Evolutionary conservation across 2,329 filamentous ascomycete genomes (phyloP), one percentile per base, ranked within the genome.

Genomic region (Penicillium nordicum): DNA sequence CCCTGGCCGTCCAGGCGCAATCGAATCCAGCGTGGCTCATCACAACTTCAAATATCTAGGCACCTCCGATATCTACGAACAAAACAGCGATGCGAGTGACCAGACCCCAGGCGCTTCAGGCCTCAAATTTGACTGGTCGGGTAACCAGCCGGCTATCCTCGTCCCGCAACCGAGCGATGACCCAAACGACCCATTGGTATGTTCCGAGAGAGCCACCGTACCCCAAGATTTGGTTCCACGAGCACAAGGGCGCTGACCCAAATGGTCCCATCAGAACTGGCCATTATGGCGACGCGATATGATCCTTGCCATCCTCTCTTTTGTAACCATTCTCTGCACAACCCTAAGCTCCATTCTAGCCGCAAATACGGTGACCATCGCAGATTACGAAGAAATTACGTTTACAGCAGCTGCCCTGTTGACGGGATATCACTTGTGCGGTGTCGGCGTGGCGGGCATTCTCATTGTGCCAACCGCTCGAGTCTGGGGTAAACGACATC

Each of bases 141-240:
- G 89, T 34, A 78, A 80, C 18, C 74, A 81, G 18, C 84, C 86
- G 49, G 88, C 93, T 66, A 89, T 97, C 64, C 84, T 97, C 32
- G 88, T 95, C 5, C 93, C 93, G 5, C 93, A 97, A 69, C 93
- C 93, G 2, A 92, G 88, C 60, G 88, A 96, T 73, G 90, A 96
- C 71, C 90, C 90, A 4, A 93, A 95, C 71, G 92, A 97, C 74
- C 92, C 91, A 30, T 79, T 96, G 63, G 84, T 87, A 80, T 53
- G 69, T 38, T 7, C 18, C 40, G 29, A 53, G 29, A 53, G 75
- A 65, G 41, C 61, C 61, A 82, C 80, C 70, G 60, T 10, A 25
- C 16, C 14, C 14, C 5, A 18, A 5, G 2, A 32, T 5, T 10
- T 25, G 23, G 25, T 42, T 43, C 12, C 18, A 38, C 9, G 14